phyloP scores from a whole-genome alignment of 805 yeast species.

The Candida tallmaniae region DNA sequence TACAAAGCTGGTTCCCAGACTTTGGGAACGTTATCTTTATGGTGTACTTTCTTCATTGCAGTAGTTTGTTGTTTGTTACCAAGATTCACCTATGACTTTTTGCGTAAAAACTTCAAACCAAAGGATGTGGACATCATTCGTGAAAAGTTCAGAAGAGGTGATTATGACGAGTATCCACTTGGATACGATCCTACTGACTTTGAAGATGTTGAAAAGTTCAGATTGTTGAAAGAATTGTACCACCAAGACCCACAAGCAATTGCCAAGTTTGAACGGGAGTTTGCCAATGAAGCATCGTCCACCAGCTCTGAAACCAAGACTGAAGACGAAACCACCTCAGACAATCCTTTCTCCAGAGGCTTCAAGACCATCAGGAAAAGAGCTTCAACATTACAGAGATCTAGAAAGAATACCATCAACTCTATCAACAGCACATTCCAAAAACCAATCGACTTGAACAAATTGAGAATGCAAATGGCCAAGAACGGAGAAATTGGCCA shows the following conservation, averaged over 20 bases:
- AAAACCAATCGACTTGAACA: slow-evolving; percentile 29
- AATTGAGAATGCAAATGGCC: slow-evolving; percentile 36
- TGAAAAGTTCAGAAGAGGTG: slow-evolving; percentile 53
- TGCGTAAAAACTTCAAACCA: slow-evolving; percentile 53
- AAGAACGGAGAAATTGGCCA: slow-evolving; percentile 30
- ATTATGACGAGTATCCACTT: slow-evolving; percentile 43
- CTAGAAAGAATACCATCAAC: slow-evolving; percentile 18
- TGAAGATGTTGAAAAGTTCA: slow-evolving; percentile 38
- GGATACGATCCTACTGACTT: slow-evolving; percentile 51
- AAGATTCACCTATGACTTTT: slow-evolving; percentile 48
- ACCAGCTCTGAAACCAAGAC: slow-evolving; percentile 2
- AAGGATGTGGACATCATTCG: slow-evolving; percentile 67
- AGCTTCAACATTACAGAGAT: slow-evolving; percentile 22
- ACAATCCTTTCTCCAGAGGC: slow-evolving; percentile 20
- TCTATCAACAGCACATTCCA: slow-evolving; percentile 24
- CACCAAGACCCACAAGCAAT: slow-evolving; percentile 31
- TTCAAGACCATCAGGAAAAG: slow-evolving; percentile 32
- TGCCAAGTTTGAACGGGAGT: slow-evolving; percentile 27
- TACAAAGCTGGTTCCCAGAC: slow-evolving; percentile 61
- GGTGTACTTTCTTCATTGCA: slow-evolving; percentile 62
- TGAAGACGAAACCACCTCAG: not conserved
- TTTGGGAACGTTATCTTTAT: slow-evolving; percentile 57
- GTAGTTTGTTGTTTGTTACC: slow-evolving; percentile 55
- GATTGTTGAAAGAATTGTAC: slow-evolving; percentile 28
- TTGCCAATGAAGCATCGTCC: slow-evolving; percentile 1